Conservation (phyloP, 1,139 yeast species). For the Geotrichum reessii region DNA sequence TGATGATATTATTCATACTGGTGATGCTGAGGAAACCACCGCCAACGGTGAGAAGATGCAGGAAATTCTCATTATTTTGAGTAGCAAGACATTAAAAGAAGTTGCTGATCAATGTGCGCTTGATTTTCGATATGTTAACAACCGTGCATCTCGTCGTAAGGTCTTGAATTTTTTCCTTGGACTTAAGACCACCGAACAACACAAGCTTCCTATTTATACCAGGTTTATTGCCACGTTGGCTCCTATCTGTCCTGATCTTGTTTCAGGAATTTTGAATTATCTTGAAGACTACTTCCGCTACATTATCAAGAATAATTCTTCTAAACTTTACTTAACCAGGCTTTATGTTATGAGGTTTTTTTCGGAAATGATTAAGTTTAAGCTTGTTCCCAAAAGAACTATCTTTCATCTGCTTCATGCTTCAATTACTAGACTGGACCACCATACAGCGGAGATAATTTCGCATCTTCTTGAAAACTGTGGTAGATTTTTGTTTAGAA, state of each 20-base stretch:
- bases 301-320: constrained; percentile 25
- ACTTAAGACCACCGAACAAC: constrained; percentile 28
- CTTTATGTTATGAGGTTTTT: constrained; percentile 48
- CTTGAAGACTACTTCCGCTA: constrained; percentile 42
- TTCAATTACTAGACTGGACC: constrained; percentile 21
- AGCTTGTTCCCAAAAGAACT: constrained; percentile 62
- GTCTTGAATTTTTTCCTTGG: constrained; percentile 49
- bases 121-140: constrained; percentile 57
- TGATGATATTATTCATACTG: constrained; percentile 26
- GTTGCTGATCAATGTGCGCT: constrained; percentile 53
- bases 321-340: constrained; percentile 32
- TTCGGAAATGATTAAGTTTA: constrained; percentile 72
- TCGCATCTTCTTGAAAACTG: constrained; percentile 57
- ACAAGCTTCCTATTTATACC: constrained; percentile 45
- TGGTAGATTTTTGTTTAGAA: constrained; percentile 62
- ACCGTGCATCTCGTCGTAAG: constrained; percentile 67
- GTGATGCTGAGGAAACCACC: constrained; percentile 21
- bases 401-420: constrained; percentile 65
- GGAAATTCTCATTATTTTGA: constrained; percentile 26
- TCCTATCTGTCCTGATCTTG: constrained; percentile 46
- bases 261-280: constrained; percentile 50
- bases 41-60: constrained; percentile 23
- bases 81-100: constrained; percentile 36
- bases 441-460: constrained; percentile 51
- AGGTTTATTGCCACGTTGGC: constrained; percentile 63